Evolutionary conservation across 2,329 filamentous ascomycete genomes (phyloP).

Genomic region (Ophiosphaerella herpotricha): DNA sequence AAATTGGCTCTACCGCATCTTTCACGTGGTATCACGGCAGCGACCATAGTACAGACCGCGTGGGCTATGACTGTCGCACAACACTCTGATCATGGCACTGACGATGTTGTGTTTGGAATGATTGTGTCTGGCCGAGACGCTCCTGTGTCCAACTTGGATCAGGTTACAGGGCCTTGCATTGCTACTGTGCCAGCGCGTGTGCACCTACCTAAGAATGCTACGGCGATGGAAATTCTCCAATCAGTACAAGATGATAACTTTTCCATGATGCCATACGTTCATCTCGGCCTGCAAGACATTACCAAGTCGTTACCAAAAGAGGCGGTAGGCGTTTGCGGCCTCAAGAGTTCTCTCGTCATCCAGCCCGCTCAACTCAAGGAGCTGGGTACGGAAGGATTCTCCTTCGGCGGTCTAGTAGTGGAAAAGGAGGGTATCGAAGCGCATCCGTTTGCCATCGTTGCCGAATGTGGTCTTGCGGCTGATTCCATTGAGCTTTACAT

Average conservation of each 20-base stretch:
- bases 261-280: constrained; percentile 25
- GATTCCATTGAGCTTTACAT: background rate
- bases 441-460: background rate
- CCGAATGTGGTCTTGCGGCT: background rate
- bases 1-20: background rate
- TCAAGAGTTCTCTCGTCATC: constrained; percentile 58
- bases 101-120: constrained; percentile 32
- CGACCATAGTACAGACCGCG: constrained; percentile 28
- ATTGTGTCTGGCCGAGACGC: constrained; percentile 29
- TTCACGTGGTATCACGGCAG: background rate
- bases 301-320: constrained; percentile 49
- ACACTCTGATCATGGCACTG: constrained; percentile 11
- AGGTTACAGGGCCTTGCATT: constrained; percentile 13
- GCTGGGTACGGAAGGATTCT: too few species aligned
- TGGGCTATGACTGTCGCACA: constrained; percentile 25
- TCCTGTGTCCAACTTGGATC: constrained; percentile 13
- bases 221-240: background rate
- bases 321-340: constrained; percentile 57
- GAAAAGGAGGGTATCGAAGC: background rate
- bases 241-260: background rate
- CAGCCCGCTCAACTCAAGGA: constrained; percentile 32
- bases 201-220: background rate
- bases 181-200: constrained; percentile 29
- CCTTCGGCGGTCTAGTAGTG: background rate
- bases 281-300: constrained; percentile 37